A percentile compares a stretch with the other conserved stretches of the same genome.
Evolutionary conservation across 1,284 basidiomycete genomes (phyloP).

Genomic region (Irpex sp.): DNA sequence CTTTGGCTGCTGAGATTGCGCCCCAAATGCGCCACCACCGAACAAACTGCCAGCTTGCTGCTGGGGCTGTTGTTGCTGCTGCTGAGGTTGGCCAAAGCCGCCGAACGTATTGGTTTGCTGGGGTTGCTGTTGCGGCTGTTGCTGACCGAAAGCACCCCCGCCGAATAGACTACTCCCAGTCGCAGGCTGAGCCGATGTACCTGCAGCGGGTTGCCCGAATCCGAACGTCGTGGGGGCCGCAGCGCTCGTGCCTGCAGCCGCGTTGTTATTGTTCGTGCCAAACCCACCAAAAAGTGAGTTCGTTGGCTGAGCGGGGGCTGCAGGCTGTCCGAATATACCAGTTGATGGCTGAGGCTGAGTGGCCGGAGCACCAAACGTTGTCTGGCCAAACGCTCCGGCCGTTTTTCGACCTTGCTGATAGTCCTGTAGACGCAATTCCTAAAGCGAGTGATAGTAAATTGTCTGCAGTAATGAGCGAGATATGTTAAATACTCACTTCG

Average conservation of each 20-base stretch:
- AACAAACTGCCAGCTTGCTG: constrained; percentile 9
- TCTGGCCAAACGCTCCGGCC: constrained; percentile 44
- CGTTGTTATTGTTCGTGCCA: constrained; percentile 17
- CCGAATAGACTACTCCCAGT: constrained; percentile 39
- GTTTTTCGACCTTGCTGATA: constrained; percentile 76
- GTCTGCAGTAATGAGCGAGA: constrained; percentile 11
- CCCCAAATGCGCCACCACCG: constrained; percentile 27
- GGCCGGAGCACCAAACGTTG: constrained; percentile 37
- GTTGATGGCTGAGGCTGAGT: constrained; percentile 27
- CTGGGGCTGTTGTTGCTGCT: constrained; percentile 18
- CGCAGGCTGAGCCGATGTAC: constrained; percentile 16
- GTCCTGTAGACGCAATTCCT: constrained; percentile 76
- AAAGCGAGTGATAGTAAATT: not conserved
- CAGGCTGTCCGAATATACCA: constrained; percentile 28
- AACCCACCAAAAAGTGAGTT: constrained; percentile 30
- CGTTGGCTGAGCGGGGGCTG: constrained; percentile 24
- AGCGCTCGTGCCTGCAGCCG: constrained; percentile 10
- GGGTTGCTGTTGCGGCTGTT: constrained; percentile 21
- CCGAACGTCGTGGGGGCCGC: constrained; percentile 40
- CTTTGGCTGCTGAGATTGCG: constrained; percentile 21
- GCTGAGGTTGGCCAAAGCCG: constrained; percentile 33
- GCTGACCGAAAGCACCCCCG: constrained; percentile 29
- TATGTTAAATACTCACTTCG: constrained; percentile 46
- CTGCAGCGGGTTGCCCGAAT: constrained; percentile 25
- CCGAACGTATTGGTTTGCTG: constrained; percentile 24